Evolutionary conservation across 352 stramenopile species (phyloP).

Genomic region (Pythium biforme): DNA sequence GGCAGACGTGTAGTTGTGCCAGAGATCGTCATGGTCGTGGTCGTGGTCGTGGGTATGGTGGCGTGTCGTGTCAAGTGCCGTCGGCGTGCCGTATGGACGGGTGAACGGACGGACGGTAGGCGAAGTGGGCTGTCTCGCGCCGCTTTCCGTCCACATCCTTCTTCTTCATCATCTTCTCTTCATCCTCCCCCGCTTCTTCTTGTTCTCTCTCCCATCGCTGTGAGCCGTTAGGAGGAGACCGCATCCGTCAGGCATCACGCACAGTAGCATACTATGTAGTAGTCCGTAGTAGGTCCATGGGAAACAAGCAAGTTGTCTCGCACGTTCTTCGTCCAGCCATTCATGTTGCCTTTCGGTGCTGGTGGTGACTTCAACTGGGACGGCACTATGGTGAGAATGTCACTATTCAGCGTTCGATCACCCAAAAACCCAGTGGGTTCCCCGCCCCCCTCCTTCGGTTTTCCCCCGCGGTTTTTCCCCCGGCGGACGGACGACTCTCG

Average conservation of each 20-base stretch:
- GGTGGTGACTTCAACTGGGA: not conserved
- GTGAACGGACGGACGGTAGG: not conserved
- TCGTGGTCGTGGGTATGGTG: conserved; percentile 3
- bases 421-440: conserved; percentile 22
- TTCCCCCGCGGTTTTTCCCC: conserved; percentile 8
- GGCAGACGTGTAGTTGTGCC: not conserved
- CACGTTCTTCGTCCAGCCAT: too few relatives aligned
- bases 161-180: not conserved
- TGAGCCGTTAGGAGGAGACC: too few relatives aligned
- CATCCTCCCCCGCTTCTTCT: too few relatives aligned
- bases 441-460: not conserved
- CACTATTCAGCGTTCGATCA: conserved; percentile 10
- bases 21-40: not conserved
- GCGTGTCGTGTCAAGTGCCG: not conserved
- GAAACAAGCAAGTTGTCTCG: not conserved
- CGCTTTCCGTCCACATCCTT: not conserved
- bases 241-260: too few relatives aligned
- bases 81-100: not conserved
- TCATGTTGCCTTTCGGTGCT: not conserved
- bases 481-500: conserved; percentile 1
- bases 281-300: not conserved
- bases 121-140: not conserved
- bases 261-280: not conserved
- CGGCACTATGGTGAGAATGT: conserved; percentile 14
- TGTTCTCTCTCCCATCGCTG: too few relatives aligned